A percentile compares a stretch with the other conserved stretches of the same genome.
Evolutionary conservation across 2,329 filamentous ascomycete genomes (phyloP).

Genomic region (Cryphonectria naterciae): DNA sequence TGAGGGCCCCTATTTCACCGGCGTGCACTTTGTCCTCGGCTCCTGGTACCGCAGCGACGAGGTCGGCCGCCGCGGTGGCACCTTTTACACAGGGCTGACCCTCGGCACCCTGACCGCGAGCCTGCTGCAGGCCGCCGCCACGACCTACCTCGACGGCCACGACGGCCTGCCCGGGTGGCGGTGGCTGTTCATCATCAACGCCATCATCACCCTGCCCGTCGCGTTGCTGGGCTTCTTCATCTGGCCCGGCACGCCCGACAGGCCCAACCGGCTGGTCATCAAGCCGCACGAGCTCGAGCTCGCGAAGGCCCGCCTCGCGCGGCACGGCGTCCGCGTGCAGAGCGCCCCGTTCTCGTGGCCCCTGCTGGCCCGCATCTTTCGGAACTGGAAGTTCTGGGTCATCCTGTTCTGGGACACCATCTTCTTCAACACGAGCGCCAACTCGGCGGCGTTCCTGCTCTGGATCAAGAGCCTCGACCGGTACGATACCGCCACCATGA

Average conservation of each 20-base stretch:
- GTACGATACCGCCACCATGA: slow-evolving; percentile 51
- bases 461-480: slow-evolving; percentile 61
- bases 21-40: slow-evolving; percentile 26
- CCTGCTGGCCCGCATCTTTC: slow-evolving; percentile 41
- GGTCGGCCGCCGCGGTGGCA: slow-evolving; percentile 26
- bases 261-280: slow-evolving; percentile 40
- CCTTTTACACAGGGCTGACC: slow-evolving; percentile 38
- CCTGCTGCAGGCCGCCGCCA: slow-evolving; percentile 27
- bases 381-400: slow-evolving; percentile 53
- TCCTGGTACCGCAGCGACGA: slow-evolving; percentile 28
- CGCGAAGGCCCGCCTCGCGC: slow-evolving; percentile 38
- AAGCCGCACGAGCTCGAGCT: slow-evolving; percentile 38
- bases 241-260: slow-evolving; percentile 42
- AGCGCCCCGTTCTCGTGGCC: slow-evolving; percentile 35
- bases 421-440: slow-evolving; percentile 59
- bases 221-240: slow-evolving; percentile 53
- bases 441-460: slow-evolving; percentile 55
- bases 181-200: slow-evolving; percentile 40
- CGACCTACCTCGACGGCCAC: slow-evolving; percentile 24
- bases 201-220: slow-evolving; percentile 54
- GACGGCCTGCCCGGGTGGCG: slow-evolving; percentile 24
- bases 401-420: slow-evolving; percentile 56
- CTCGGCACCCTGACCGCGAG: slow-evolving; percentile 28
- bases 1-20: slow-evolving; percentile 9
- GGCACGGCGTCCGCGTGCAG: slow-evolving; percentile 25